These are phyloP conservation scores for Cytospora piceicola DNA, from an alignment of 2,329 filamentous ascomycete species.

Conservation along the genomic window DNA sequence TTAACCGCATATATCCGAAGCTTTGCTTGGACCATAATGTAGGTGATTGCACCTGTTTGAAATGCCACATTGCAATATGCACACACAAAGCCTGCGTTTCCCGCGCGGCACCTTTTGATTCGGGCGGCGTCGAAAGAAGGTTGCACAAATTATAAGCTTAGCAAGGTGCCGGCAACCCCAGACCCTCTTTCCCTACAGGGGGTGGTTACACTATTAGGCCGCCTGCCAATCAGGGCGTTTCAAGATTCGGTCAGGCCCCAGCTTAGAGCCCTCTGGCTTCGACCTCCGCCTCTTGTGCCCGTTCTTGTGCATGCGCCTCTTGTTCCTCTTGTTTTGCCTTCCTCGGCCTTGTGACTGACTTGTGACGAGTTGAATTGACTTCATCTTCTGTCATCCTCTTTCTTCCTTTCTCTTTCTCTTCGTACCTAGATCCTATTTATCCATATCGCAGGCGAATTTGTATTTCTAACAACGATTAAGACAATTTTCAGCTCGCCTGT, in stretches of 20 bases:
- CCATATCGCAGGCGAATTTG: constrained; percentile 7
- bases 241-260: constrained; percentile 19
- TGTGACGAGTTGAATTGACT: constrained; percentile 8
- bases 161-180: constrained; percentile 20
- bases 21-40: constrained; percentile 25
- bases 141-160: constrained; percentile 24
- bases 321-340: neutral
- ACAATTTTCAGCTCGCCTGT: neutral
- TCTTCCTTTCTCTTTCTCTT: neutral
- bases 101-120: constrained; percentile 34
- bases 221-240: constrained; percentile 17
- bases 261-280: constrained; percentile 13
- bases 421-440: neutral
- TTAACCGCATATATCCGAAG: constrained; percentile 27
- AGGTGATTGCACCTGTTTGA: constrained; percentile 34
- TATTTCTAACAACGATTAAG: neutral
- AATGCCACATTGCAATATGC: constrained; percentile 32
- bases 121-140: constrained; percentile 27
- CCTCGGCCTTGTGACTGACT: constrained; percentile 1
- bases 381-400: constrained; percentile 5
- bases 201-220: constrained; percentile 6
- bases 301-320: constrained; percentile 13
- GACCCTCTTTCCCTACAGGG: constrained; percentile 21
- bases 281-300: constrained; percentile 19
- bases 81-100: neutral